Evolutionary conservation across 345 rosid genomes (phyloP).

Genomic region (Sapria himalayana): DNA sequence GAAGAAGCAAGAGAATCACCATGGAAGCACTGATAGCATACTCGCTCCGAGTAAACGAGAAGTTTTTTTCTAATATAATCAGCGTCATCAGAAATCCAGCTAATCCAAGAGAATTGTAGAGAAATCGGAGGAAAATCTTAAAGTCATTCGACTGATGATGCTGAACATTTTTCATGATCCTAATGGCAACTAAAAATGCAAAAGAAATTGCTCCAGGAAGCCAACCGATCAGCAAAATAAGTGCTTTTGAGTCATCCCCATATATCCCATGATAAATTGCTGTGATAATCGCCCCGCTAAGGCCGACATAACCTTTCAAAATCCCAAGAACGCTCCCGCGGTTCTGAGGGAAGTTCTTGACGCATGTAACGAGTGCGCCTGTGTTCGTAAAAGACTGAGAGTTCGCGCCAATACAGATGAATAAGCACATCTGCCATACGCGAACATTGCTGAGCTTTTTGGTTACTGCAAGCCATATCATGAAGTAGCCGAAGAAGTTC

Average conservation of each 20-base stretch:
- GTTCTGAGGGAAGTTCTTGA: constrained; percentile 44
- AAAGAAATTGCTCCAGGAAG: constrained; percentile 35
- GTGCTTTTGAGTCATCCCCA: constrained; percentile 12
- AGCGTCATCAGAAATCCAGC: constrained; percentile 38
- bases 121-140: constrained; percentile 28
- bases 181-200: constrained; percentile 19
- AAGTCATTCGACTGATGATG: constrained; percentile 30
- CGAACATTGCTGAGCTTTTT: constrained; percentile 13
- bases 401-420: constrained; percentile 41
- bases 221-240: constrained; percentile 40
- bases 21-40: constrained; percentile 23
- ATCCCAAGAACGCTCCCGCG: constrained; percentile 39
- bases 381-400: constrained; percentile 47
- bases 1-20: constrained; percentile 30
- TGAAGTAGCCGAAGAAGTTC: constrained; percentile 45
- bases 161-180: constrained; percentile 21
- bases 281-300: constrained; percentile 39
- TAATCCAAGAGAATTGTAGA: constrained; percentile 33
- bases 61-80: constrained; percentile 20
- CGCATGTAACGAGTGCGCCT: constrained; percentile 34
- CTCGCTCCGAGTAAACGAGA: constrained; percentile 14
- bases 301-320: constrained; percentile 32
- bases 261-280: constrained; percentile 31
- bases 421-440: constrained; percentile 48
- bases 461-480: constrained; percentile 50